Percentiles rank a stretch among this genome's conserved stretches.
Evolutionary conservation across 768 basidiomycete genomes (phyloP).

Genomic region (Lactarius tabidus): DNA sequence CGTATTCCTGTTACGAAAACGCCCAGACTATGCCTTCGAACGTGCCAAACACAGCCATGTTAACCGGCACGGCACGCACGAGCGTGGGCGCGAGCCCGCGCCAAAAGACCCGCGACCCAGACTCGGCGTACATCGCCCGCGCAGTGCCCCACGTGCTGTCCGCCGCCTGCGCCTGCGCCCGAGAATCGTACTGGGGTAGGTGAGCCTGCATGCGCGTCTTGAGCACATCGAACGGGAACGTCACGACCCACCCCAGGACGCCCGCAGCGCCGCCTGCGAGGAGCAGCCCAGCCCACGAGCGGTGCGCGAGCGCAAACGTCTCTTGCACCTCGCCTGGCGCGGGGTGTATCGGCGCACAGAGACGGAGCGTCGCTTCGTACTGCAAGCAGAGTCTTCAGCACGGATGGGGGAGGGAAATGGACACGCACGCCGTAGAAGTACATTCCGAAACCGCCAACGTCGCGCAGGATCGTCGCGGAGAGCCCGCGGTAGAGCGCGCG

Average conservation of each 20-base stretch:
- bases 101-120: constrained; percentile 70
- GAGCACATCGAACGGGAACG: constrained; percentile 86
- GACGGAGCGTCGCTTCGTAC: constrained; percentile 64
- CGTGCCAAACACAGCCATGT: constrained; percentile 74
- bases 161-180: background rate
- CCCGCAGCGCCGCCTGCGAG: constrained; percentile 76
- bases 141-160: constrained; percentile 54
- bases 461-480: constrained; percentile 67
- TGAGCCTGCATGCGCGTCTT: constrained; percentile 82
- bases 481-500: constrained; percentile 75
- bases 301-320: constrained; percentile 29
- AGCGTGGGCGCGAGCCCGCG: constrained; percentile 76
- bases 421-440: constrained; percentile 51
- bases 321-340: constrained; percentile 41
- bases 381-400: constrained; percentile 28
- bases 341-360: no score
- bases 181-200: constrained; percentile 17
- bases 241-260: constrained; percentile 69
- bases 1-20: constrained; percentile 26
- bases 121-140: constrained; percentile 55
- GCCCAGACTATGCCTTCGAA: constrained; percentile 58
- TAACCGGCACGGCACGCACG: constrained; percentile 81
- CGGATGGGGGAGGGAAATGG: no score
- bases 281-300: constrained; percentile 54
- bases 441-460: constrained; percentile 70